Base-by-base conservation (phyloP, 345 rosid species). In the Arabis alpina region DNA sequence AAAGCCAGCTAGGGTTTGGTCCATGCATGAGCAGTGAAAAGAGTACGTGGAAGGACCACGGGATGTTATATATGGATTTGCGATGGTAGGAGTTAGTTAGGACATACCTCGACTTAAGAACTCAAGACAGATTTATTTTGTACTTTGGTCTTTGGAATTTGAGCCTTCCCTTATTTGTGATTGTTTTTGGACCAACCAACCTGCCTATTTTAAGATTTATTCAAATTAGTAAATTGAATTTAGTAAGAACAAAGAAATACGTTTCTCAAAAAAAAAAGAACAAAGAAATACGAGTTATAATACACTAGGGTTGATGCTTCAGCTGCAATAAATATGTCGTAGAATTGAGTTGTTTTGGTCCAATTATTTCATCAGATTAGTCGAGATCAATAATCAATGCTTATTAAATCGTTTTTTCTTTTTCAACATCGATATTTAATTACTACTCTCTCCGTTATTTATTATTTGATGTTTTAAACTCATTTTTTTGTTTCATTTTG, bases 1-100 rank as follows among this genome's bases (percentile, higher is more conserved):
- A 25, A 54, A 36, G 56, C 40, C 63, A 62, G 69, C 70, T 71
- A 54, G 49, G 63, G 63, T 36, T 72, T 71, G 70, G 76, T 71
- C 70, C 76, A 71, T 62, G 63, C 61, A 61, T 52, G 47, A 61
- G 53, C 68, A 70, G 45, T 43, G 62, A 36, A 63, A 36, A 54
- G 48, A 45, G 75, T 53, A 62, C 48, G 54, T 63, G 63, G 70
- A 71, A 71, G 70, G 76, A 44, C 76, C 76, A 72, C 57, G 64
- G 10, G 57, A 44, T 54, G 63, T 54, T 44, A 19, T 19, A 19
- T 19, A 45, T 14, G 56, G 48, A 36, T 11, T 44, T 43, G 40
- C 40, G 49, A 62, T 54, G 70, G 49, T 71, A 71, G 55, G 69
- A n/a, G 43, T 54, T 43, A 54, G 37, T 71, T 44, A 51, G 56